Conservation (phyloP, 2,329 filamentous ascomycete species). For the Albophoma yamanashiensis region DNA sequence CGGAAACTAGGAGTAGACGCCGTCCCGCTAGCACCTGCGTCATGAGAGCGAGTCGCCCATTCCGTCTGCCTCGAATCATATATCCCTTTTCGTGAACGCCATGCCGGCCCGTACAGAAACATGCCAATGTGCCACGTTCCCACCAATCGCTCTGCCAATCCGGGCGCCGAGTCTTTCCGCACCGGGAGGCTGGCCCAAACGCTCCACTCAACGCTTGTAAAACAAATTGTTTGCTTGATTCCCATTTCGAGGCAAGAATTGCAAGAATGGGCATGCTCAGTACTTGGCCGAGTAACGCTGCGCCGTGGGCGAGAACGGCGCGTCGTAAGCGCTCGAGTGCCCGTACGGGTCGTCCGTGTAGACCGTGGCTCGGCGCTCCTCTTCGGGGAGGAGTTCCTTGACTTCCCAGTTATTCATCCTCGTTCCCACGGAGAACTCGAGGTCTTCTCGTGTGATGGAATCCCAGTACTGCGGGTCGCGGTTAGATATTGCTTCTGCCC, state of each 20-base stretch:
- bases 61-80: not conserved
- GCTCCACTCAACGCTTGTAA: not conserved
- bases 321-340: constrained; percentile 43
- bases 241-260: not conserved
- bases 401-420: constrained; percentile 98
- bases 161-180: not conserved
- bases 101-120: constrained; percentile 9
- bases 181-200: not conserved
- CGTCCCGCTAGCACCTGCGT: not conserved
- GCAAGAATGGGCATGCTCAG: constrained; percentile 14
- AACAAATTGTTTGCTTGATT: not conserved
- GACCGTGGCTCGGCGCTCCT: constrained; percentile 62
- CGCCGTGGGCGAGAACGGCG: constrained; percentile 34
- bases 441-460: constrained; percentile 94
- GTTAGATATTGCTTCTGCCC: constrained; percentile 9
- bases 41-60: not conserved
- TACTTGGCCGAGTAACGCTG: constrained; percentile 36
- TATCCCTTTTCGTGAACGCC: constrained; percentile 9
- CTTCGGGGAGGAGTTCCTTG: constrained; percentile 78
- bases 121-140: not conserved
- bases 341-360: constrained; percentile 60
- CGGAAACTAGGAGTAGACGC: not conserved
- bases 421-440: constrained; percentile 94
- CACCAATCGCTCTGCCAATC: not conserved
- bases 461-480: constrained; percentile 76